Evolutionary conservation across 805 yeast genomes (phyloP), one percentile per base, ranked within the genome.

Genomic region (Osmozyma mogii): DNA sequence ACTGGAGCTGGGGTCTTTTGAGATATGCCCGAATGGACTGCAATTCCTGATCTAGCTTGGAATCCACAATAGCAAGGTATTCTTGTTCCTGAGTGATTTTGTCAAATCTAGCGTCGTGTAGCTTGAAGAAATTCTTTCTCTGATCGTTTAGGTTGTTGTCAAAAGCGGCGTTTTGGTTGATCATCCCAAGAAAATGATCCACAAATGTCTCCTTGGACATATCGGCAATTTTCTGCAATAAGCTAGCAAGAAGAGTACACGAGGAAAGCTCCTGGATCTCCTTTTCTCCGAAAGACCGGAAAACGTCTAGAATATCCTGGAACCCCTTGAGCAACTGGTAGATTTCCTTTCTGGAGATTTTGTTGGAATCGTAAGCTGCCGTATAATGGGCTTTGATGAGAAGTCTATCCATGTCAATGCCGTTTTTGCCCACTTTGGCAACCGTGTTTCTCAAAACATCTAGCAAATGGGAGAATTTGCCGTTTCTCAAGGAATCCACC

Each of bases 321-420:
- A 78, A 50, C 18, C 62, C 64, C 24, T 61, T 61, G 31, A 84
- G 50, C 35, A 77, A 70, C 19, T 56, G 45, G 38, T 69, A 79
- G 2, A 78, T 54, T 36, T 84, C 88, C 29, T 66, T 72, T 20
- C 84, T 64, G 6, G 72, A 63, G 9, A 75, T 68, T 13, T 70
- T 61, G 13, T 43, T 43, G 5, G 43, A 34, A 4, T 36, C 27
- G 35, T 52, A 45, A 4, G 47, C 38, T n/a, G 60, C 50, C 1
- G 71, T 70, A 43, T 80, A 80, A 33, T 78, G 75, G 4, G 81
- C 58, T 34, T 76, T 68, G 35, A 71, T 68, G 23, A 80, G 50
- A 4, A 67, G 68, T 30, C 71, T 61, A 34, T 78, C 77, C 7
- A 84, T 49, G 47, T 84, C 92, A 0, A 78, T 71, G 17, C 45